Conservation (phyloP, 129 eudicot species). For the Escallonia rubra region DNA sequence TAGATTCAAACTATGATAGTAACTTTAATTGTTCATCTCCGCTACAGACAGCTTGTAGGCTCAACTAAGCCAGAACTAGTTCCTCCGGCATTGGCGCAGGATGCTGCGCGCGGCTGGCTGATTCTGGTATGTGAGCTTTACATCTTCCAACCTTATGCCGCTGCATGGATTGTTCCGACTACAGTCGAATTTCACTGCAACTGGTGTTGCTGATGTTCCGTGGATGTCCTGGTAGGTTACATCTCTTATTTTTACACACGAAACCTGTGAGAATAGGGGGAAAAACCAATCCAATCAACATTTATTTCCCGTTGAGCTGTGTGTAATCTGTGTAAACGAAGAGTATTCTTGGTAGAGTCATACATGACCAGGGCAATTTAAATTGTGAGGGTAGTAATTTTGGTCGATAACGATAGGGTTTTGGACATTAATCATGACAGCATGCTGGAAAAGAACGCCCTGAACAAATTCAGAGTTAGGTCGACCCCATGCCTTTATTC, state of each 20-base stretch:
- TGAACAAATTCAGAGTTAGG: slow-evolving; percentile 50
- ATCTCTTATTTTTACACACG: slow-evolving; percentile 28
- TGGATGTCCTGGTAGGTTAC: slow-evolving; percentile 44
- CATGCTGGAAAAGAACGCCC: slow-evolving; percentile 39
- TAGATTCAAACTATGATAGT: no score
- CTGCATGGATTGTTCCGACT: slow-evolving; percentile 45
- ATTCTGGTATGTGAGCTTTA: slow-evolving; percentile 32
- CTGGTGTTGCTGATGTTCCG: slow-evolving; percentile 55
- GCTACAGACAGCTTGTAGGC: slow-evolving; percentile 45
- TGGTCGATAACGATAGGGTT: slow-evolving; percentile 60
- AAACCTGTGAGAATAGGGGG: neutral
- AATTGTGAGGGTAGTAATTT: slow-evolving; percentile 43
- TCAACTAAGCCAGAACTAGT: slow-evolving; percentile 31
- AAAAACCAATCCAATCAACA: neutral
- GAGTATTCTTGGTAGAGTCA: no score
- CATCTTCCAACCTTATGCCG: slow-evolving; percentile 43
- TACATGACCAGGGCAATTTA: slow-evolving; percentile 49
- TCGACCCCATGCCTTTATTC: slow-evolving; percentile 62
- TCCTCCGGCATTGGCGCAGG: slow-evolving; percentile 50
- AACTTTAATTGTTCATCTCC: neutral
- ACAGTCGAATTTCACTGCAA: slow-evolving; percentile 52
- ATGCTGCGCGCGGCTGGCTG: slow-evolving; percentile 18
- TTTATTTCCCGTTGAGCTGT: no score
- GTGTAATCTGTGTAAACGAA: neutral
- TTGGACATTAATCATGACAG: slow-evolving; percentile 42